Percentiles rank a stretch among this genome's conserved stretches.
These are phyloP conservation scores for Letharia lupina DNA, from an alignment of 495 filamentous ascomycete species.

Conservation along the genomic window DNA sequence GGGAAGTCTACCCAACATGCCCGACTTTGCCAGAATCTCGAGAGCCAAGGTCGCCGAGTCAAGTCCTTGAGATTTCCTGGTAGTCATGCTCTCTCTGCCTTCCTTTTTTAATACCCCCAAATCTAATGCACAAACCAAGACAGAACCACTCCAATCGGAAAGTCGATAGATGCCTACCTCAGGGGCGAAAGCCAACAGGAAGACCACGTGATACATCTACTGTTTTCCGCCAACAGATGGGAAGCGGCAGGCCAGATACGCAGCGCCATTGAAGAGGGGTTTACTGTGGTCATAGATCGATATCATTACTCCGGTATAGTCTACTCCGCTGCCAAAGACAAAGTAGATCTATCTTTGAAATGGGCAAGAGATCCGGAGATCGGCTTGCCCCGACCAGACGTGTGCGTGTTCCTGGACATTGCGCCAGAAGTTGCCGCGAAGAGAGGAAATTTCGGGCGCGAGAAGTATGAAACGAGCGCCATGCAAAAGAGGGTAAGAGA, in stretches of 20 bases:
- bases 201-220: conserved; percentile 87
- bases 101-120: not conserved
- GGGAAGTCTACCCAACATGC: conserved; percentile 94
- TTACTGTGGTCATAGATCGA: conserved; percentile 76
- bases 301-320: conserved; percentile 92
- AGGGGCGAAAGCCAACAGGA: conserved; percentile 65
- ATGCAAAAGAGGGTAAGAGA: conserved; percentile 76
- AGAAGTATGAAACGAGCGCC: conserved; percentile 78
- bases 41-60: conserved; percentile 53
- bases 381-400: conserved; percentile 79
- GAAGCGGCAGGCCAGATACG: conserved; percentile 65
- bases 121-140: conserved; percentile 41
- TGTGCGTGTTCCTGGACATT: conserved; percentile 80
- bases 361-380: conserved; percentile 82
- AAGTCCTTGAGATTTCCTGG: conserved; percentile 82
- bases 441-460: conserved; percentile 76
- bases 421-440: conserved; percentile 60
- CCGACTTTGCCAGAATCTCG: conserved; percentile 55
- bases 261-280: conserved; percentile 51
- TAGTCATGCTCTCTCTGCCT: conserved; percentile 34
- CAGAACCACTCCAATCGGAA: conserved; percentile 78
- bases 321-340: conserved; percentile 88
- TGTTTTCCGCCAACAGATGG: conserved; percentile 96
- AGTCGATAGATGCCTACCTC: conserved; percentile 83
- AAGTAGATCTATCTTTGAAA: conserved; percentile 55